These are phyloP conservation scores for Trichoderma hamatum DNA, from an alignment of 2,329 filamentous ascomycete genomes.

Conservation along the genomic window DNA sequence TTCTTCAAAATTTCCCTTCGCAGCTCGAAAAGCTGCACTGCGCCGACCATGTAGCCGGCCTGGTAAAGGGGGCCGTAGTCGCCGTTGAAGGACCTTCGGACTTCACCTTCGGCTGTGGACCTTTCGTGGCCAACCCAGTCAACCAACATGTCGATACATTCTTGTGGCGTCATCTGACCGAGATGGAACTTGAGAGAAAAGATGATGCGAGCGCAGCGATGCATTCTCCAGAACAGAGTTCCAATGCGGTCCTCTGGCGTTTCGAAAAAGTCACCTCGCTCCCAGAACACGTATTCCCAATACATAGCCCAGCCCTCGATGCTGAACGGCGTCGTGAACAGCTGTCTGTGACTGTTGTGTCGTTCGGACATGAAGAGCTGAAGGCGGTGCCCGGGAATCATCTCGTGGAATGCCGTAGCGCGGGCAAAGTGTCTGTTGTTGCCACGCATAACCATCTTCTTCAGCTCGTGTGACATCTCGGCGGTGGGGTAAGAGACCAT, in stretches of 20 bases:
- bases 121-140: slow-evolving; percentile 61
- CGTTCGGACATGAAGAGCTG: slow-evolving; percentile 55
- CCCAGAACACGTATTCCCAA: slow-evolving; percentile 63
- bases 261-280: slow-evolving; percentile 53
- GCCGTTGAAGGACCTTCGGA: slow-evolving; percentile 58
- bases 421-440: slow-evolving; percentile 61
- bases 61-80: slow-evolving; percentile 62
- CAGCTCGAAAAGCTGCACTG: slow-evolving; percentile 57
- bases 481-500: slow-evolving; percentile 59
- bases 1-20: slow-evolving; percentile 51
- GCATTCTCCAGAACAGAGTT: slow-evolving; percentile 65
- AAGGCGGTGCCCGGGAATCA: slow-evolving; percentile 61
- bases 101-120: slow-evolving; percentile 62
- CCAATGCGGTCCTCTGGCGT: slow-evolving; percentile 57
- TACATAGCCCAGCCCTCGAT: slow-evolving; percentile 65
- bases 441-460: slow-evolving; percentile 62
- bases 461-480: slow-evolving; percentile 56
- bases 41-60: slow-evolving; percentile 62
- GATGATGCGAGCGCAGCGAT: slow-evolving; percentile 61
- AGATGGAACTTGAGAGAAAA: slow-evolving; percentile 63
- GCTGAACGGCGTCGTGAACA: slow-evolving; percentile 62
- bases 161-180: slow-evolving; percentile 53
- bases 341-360: slow-evolving; percentile 50
- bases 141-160: slow-evolving; percentile 61
- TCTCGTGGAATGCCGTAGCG: slow-evolving; percentile 64